Conservation (phyloP, 495 filamentous ascomycete species). For the Beverwykella pulmonaria region DNA sequence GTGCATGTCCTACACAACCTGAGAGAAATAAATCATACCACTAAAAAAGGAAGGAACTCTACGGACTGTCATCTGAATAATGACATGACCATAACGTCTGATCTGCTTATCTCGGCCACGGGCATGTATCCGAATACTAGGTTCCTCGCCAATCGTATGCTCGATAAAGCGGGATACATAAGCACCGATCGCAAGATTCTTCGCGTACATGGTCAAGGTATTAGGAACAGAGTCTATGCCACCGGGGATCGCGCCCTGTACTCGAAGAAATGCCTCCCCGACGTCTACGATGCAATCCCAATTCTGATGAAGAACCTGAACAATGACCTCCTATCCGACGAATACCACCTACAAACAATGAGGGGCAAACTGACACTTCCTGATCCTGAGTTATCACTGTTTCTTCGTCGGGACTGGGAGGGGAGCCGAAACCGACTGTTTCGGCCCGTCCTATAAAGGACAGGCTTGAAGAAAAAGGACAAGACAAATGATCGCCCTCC, state of each 20-base stretch:
- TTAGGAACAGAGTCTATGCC: constrained; percentile 34
- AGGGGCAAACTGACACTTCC: background rate
- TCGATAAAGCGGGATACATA: constrained; percentile 36
- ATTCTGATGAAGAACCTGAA: constrained; percentile 41
- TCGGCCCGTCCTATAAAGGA: too few species aligned
- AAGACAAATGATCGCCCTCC: too few species aligned
- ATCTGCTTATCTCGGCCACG: constrained; percentile 37
- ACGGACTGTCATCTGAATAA: constrained; percentile 29
- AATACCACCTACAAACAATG: constrained; percentile 22
- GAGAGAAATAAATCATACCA: constrained; percentile 19
- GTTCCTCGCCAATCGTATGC: constrained; percentile 33
- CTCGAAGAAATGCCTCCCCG: constrained; percentile 36
- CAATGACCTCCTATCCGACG: constrained; percentile 39
- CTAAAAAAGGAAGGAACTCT: constrained; percentile 20
- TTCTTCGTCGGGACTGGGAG: too few species aligned
- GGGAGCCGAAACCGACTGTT: too few species aligned
- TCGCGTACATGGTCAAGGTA: constrained; percentile 24
- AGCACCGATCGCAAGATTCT: constrained; percentile 24
- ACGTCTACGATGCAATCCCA: constrained; percentile 42
- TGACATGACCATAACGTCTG: constrained; percentile 35
- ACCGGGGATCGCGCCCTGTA: constrained; percentile 43
- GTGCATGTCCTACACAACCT: constrained; percentile 36
- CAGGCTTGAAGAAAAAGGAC: too few species aligned
- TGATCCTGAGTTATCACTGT: too few species aligned
- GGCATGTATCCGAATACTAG: constrained; percentile 39